Evolutionary conservation across 495 filamentous ascomycete genomes (phyloP), one percentile per base, ranked within the genome.

Genomic region (Sporormia fimetaria): DNA sequence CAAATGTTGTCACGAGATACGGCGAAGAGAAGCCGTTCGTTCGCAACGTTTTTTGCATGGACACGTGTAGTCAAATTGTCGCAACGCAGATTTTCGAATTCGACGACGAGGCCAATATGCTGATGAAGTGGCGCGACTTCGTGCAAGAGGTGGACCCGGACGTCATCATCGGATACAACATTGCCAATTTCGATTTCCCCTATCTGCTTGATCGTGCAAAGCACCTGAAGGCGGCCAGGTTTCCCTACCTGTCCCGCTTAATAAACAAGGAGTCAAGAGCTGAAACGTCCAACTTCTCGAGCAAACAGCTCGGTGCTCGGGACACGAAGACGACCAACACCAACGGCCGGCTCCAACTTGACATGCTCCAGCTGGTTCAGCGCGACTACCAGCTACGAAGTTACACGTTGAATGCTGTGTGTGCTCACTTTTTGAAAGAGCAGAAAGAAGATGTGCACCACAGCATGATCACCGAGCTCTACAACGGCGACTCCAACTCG

Each of bases 361-460:
- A 99, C 62, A 65, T 99, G 32, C 67, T 99, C 6, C 90, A 99
- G 56, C 57, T 95, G 20, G 75, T 99, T 25, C 90, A 99, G 55
- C 70, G 92, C 41, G 92, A 99, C 54, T 76, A 96, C 48, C 90
- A 96, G 28, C 67, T 99, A 26, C 73, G 90, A 62, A 94, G 87
- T 62, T 99, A 99, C 55, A 99, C 92, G 0, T 71, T 99, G 8
- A 99, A 99, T 61, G 92, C 87, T 1, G 90, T 99, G 11, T 95
- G 79, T 36, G 79, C 87, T n/a, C 83, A 96, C 42, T 99, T 99
- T 54, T 65, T 99, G 37, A 83, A 86, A 16, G 90, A 99, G 56
- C 90, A 98, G 57, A 99, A 99, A 57, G 90, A 99, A 62, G 90
- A 99, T 61, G 90, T 99, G 1, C 92, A 99, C 55, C 77, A 96